Percentiles rank a stretch among this genome's conserved stretches.
phyloP scores from a whole-genome alignment of 768 basidiomycete genomes.

The Coprinopsis sp. region DNA sequence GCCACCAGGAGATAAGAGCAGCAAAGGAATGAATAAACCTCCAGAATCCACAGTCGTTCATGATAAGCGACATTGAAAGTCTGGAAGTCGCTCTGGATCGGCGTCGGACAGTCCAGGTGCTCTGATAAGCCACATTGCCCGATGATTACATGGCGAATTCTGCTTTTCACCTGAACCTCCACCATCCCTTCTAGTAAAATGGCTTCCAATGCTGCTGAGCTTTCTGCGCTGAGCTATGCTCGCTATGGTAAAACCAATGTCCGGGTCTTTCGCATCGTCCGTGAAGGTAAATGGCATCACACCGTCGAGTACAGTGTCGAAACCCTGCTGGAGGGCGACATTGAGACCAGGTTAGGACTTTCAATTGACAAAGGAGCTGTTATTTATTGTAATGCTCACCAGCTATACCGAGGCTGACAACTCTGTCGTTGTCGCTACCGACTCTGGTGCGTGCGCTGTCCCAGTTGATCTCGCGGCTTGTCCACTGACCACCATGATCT shows the following conservation, averaged over 20 bases:
- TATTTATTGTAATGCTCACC: background rate
- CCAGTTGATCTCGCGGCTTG: background rate
- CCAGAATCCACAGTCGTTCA: no score
- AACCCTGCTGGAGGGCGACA: conserved; percentile 77
- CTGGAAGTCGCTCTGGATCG: no score
- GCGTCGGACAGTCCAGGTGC: no score
- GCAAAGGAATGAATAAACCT: no score
- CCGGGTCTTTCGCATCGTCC: conserved; percentile 79
- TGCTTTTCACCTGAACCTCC: background rate
- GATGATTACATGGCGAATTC: no score
- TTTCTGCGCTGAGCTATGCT: conserved; percentile 37
- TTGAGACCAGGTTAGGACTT: conserved; percentile 61
- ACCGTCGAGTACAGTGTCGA: conserved; percentile 77
- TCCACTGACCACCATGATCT: conserved; percentile 3
- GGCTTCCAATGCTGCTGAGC: conserved; percentile 7
- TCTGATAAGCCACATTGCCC: no score
- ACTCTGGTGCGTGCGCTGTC: conserved; percentile 62
- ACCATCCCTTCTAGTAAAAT: background rate
- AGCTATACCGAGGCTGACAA: conserved; percentile 92
- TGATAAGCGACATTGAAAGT: no score
- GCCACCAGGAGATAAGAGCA: no score
- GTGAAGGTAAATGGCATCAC: conserved; percentile 61
- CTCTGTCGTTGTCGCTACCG: conserved; percentile 82
- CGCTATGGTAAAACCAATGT: conserved; percentile 89
- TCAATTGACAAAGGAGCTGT: background rate